Base-by-base conservation (phyloP, 2,329 filamentous ascomycete genomes). In the Sarocladiaceae sp. region DNA sequence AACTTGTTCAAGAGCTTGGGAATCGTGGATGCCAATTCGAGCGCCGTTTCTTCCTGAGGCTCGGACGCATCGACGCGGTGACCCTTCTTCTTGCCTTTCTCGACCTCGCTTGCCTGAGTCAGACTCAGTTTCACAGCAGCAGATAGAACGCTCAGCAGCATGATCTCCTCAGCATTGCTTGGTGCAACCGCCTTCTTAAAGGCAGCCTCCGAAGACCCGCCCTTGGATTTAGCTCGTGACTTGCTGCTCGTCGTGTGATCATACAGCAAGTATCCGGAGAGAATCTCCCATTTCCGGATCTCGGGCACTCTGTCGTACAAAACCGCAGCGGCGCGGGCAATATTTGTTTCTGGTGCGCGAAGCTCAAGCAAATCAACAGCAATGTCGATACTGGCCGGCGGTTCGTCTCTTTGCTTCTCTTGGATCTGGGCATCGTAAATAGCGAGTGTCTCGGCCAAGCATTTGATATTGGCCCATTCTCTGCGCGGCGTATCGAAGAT, bases 381-480 rank as follows among this genome's bases (percentile, higher is more conserved):
- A 39, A 77, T 68, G 56, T 80, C 77, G 11, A 79, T 59, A 3
- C 71, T 71, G n/a, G 72, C 67, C 15, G 71, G 60, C 22, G 70
- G 68, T 8, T 71, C 70, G 15, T 72, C 71, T 53, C 66, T 60
- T 29, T 83, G 71, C 26, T 82, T 79, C 35, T 82, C 78, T 49
- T 80, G 76, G 39, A 85, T 75, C 59, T 89, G 84, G 5, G 79
- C 75, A 64, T 97, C 90, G 62, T 97, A 97, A 10, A 83, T 81
- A 28, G 88, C 80, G 23, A 99, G 76, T 11, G 88, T 87, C 66
- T 96, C 90, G 2, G 88, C 89, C 13, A 99, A 76, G 58, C 88
- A 93, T 70, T 97, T 99, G 64, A 95, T 83, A 64, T 89, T 90
- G 60, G 97, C 82, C 94, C 94, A 99, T 56, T 88, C 86, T 42